phyloP scores from a whole-genome alignment of 148 eudicot genomes.

The Bassia scoparia region DNA sequence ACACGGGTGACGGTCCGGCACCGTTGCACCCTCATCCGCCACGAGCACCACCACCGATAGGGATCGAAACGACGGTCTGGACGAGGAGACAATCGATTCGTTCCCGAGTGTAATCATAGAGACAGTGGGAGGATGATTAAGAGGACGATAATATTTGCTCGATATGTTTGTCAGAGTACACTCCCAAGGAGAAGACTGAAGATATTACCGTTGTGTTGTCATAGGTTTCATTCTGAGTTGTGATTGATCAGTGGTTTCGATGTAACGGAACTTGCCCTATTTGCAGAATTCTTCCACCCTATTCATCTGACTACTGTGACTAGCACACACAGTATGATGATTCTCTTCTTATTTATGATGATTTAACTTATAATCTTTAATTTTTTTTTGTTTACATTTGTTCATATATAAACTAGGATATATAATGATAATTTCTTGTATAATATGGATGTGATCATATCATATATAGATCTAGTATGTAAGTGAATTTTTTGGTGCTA shows the following conservation, averaged over 20 bases:
- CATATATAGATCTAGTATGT: too few relatives aligned
- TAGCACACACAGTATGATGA: too few relatives aligned
- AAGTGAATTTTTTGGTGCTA: too few relatives aligned
- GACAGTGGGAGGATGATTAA: conserved; percentile 30
- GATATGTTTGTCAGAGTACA: conserved; percentile 30
- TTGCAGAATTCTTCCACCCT: conserved; percentile 28
- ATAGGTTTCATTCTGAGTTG: conserved; percentile 30
- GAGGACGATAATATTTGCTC: conserved; percentile 23
- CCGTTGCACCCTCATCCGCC: not conserved
- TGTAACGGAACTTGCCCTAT: conserved; percentile 31
- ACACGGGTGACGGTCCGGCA: too few relatives aligned
- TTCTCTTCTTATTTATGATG: not conserved
- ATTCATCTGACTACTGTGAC: not conserved
- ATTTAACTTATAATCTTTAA: not conserved
- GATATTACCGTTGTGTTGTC: conserved; percentile 33
- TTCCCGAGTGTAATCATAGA: conserved; percentile 23
- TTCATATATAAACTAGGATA: not conserved
- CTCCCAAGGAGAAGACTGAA: conserved; percentile 26
- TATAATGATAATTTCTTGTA: not conserved
- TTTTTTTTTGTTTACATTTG: not conserved
- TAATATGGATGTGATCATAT: not conserved
- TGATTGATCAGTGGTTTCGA: conserved; percentile 33
- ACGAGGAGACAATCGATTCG: conserved; percentile 23
- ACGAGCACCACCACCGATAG: conserved; percentile 7
- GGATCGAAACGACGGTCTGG: conserved; percentile 12